phyloP scores from a whole-genome alignment of 805 yeast species.

The Candida glaebosa region DNA sequence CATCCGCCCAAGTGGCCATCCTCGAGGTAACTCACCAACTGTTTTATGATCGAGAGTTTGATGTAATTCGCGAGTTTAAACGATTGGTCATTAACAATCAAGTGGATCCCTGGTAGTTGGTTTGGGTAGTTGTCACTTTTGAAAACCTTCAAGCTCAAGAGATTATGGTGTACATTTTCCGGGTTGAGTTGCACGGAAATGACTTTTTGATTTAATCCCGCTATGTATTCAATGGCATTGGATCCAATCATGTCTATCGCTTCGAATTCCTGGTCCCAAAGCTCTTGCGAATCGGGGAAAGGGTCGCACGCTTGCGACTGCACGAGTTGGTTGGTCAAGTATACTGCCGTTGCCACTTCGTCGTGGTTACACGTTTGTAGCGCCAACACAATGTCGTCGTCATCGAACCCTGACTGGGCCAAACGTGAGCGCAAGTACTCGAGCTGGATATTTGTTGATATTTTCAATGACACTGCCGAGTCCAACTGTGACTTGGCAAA shows the following conservation, averaged over 20 bases:
- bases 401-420: conserved; percentile 65
- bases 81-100: conserved; percentile 35
- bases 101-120: conserved; percentile 65
- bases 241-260: conserved; percentile 57
- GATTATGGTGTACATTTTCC: conserved; percentile 12
- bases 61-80: conserved; percentile 67
- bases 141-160: conserved; percentile 23
- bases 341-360: conserved; percentile 40
- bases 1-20: conserved; percentile 62
- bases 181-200: conserved; percentile 16
- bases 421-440: conserved; percentile 60
- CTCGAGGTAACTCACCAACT: conserved; percentile 43
- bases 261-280: conserved; percentile 77
- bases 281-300: conserved; percentile 31
- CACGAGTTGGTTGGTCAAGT: conserved; percentile 14
- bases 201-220: conserved; percentile 23
- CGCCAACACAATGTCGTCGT: conserved; percentile 55
- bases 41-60: conserved; percentile 52
- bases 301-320: conserved; percentile 9
- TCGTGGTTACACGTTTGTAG: conserved; percentile 39
- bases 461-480: conserved; percentile 53
- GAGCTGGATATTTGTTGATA: conserved; percentile 49
- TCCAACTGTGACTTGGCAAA: conserved; percentile 59
- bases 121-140: conserved; percentile 53
- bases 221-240: conserved; percentile 8